Evolutionary conservation across 2,329 filamentous ascomycete genomes (phyloP).

Genomic region (Beauveria brongniartii): DNA sequence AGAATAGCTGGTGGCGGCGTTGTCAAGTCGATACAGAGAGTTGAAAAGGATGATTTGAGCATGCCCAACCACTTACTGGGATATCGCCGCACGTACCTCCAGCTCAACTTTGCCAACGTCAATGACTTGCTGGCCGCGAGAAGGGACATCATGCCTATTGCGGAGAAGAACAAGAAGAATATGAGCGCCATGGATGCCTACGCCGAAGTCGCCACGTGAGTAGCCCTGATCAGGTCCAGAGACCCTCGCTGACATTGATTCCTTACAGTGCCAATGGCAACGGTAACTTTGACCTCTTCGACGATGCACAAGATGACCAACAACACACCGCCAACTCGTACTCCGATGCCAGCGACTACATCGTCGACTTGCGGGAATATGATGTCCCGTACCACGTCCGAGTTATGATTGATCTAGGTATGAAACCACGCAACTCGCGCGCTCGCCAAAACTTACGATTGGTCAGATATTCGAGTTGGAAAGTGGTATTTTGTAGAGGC

Average conservation of each 20-base stretch:
- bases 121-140: constrained; percentile 77
- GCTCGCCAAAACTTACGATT: not conserved
- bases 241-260: constrained; percentile 12
- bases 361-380: constrained; percentile 98
- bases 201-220: constrained; percentile 84
- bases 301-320: constrained; percentile 74
- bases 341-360: constrained; percentile 88
- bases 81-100: constrained; percentile 79
- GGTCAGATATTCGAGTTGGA: constrained; percentile 79
- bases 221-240: constrained; percentile 13
- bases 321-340: constrained; percentile 67
- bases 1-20: constrained; percentile 69
- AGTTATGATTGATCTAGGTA: constrained; percentile 91
- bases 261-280: constrained; percentile 46
- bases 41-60: constrained; percentile 87
- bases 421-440: constrained; percentile 6
- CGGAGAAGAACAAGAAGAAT: constrained; percentile 93
- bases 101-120: constrained; percentile 83
- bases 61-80: constrained; percentile 96
- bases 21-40: constrained; percentile 65
- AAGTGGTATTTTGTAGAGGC: constrained; percentile 96
- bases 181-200: constrained; percentile 98
- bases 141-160: constrained; percentile 77
- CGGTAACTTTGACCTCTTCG: constrained; percentile 89
- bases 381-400: constrained; percentile 98